Evolutionary conservation across 495 filamentous ascomycete genomes (phyloP), one percentile per base, ranked within the genome.

Genomic region (Aspergillus bertholletiae): DNA sequence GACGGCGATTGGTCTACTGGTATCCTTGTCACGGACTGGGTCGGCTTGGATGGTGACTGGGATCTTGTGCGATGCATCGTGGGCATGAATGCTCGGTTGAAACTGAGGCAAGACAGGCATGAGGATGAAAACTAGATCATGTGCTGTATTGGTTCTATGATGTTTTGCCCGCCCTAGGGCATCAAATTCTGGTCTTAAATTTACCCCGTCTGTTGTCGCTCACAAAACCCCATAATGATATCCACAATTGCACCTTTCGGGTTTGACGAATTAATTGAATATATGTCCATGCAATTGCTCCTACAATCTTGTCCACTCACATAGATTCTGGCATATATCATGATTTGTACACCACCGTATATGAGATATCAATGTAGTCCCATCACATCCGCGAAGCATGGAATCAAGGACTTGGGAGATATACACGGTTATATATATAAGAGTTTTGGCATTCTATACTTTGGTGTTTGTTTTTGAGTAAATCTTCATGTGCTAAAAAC

Each of bases 1-100:
- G 74, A 55, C 21, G 87, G 89, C 11, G 90, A 96, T 67, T 91
- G 87, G 44, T 81, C 82, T 11, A 96, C 92, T n/a, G 94, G 95
- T 21, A 84, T 97, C 51, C 84, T 97, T 23, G 89, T 97, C 26
- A 91, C 85, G 45, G 94, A 98, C 68, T 96, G 88, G 89, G 92
- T 96, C 56, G 94, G 94, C 0, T 71, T 84, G 46, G 78, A 87
- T 57, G 94, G 90, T 0, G 89, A 98, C 72, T 98, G 95, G 95
- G 92, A 96, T 71, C 74, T 97, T 17, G 85, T 95, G 37, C 83
- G 88, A 60, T 87, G 88, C 68, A 85, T 96, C 63, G 87, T 97
- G 6, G 92, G 89, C 15, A 92, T 94, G 89, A 98, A 98, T 66
- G 83, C 84, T 18, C 88, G 80, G 61, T 66, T 95, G 64, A 78